phyloP scores from a whole-genome alignment of 1,139 yeast genomes.

The Meyerozyma sp. region DNA sequence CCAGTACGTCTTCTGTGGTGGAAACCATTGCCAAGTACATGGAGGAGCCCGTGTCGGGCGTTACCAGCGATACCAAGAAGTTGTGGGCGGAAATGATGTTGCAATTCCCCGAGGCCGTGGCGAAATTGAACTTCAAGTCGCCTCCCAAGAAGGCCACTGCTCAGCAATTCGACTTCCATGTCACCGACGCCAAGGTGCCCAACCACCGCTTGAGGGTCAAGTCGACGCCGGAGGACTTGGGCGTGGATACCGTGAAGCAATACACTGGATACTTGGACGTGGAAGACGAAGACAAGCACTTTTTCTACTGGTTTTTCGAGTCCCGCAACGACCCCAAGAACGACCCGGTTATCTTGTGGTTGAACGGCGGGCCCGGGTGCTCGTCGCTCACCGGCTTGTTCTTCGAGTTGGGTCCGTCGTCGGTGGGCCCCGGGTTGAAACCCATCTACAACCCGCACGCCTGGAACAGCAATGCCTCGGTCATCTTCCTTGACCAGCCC shows the following conservation, averaged over 20 bases:
- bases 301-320: constrained; percentile 81
- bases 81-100: constrained; percentile 59
- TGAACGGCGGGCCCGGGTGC: constrained; percentile 92
- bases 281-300: constrained; percentile 77
- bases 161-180: constrained; percentile 51
- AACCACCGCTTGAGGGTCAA: constrained; percentile 60
- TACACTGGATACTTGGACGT: constrained; percentile 86
- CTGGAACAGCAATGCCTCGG: constrained; percentile 88
- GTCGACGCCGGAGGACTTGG: constrained; percentile 54
- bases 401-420: constrained; percentile 85
- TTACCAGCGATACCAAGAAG: constrained; percentile 44
- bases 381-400: constrained; percentile 87
- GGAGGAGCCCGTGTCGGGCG: constrained; percentile 41
- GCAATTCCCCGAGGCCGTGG: constrained; percentile 49
- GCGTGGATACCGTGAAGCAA: constrained; percentile 75
- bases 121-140: constrained; percentile 44
- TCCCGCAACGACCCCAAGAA: constrained; percentile 82
- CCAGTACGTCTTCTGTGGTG: constrained; percentile 19
- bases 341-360: constrained; percentile 85
- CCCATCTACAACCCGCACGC: constrained; percentile 75
- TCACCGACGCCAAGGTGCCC: constrained; percentile 39
- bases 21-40: constrained; percentile 31
- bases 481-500: constrained; percentile 91
- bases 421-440: constrained; percentile 58
- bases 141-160: constrained; percentile 41